Base-by-base conservation (phyloP, 164 flowering plant species). In the Dillenia turbinata region DNA sequence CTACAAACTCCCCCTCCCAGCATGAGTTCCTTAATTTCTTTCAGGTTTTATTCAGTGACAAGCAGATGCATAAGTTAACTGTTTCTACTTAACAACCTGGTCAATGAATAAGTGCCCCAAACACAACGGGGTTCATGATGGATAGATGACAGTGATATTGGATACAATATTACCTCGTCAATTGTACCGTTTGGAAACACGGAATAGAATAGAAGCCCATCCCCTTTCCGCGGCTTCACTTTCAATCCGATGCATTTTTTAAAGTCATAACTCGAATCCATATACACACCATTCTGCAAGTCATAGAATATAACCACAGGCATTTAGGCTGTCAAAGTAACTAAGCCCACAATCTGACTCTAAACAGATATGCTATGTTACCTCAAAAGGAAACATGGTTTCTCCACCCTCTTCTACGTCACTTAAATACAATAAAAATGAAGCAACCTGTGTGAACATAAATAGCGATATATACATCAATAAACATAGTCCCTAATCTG, bases 341-440 rank as follows among this genome's bases (percentile, higher is more conserved):
- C 12, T 47, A 5, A 63, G 6, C 52, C 6, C 2, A 52, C 5
- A 53, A 9, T 40, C 22, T 52, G 24, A 49, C 44, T 53, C 40
- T 33, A 6, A 33, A 33, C 7, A 33, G 6, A 33, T 33, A 33
- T 33, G 40, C 40, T 6, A 61, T 54, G 68, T 65, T 62, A 90
- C 97, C 88, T 90, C 97, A 57, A 57, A 86, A 15, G 97, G 97
- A 55, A 90, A 90, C 86, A 83, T 78, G 48, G 97, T 90, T 72
- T 90, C 95, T 11, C 97, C 97, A 53, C 97, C 97, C 77, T 86
- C 90, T 71, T 83, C 86, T 47, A 86, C 92, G 63, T 85, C 88
- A 51, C 90, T 72, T 68, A 90, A 74, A 76, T 88, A 91, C 69
- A 91, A 59, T 77, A 91, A 69, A 70, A 88, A 87, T 24, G 96